Conservation (phyloP, 2,329 filamentous ascomycete species). For the Fusarium nisikadoi region DNA sequence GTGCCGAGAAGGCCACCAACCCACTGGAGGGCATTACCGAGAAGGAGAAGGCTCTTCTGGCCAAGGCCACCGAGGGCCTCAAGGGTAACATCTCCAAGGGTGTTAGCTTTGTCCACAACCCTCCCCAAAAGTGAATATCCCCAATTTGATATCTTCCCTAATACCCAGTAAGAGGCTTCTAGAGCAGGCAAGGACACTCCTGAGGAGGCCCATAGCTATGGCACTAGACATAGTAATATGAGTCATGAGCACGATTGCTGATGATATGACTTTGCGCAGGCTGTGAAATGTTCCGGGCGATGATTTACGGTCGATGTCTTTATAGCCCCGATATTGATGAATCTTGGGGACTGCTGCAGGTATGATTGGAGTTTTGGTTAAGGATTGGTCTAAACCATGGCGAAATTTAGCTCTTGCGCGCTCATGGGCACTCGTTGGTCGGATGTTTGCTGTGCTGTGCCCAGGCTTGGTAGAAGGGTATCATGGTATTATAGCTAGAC, state of each 20-base stretch:
- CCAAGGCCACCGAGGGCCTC: slow-evolving; percentile 79
- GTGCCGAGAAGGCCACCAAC: slow-evolving; percentile 87
- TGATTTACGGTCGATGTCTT: slow-evolving; percentile 34
- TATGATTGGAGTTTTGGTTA: slow-evolving; percentile 40
- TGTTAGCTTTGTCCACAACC: slow-evolving; percentile 86
- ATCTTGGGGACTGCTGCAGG: slow-evolving; percentile 34
- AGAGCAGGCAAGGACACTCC: slow-evolving; percentile 43
- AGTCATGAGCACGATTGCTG: slow-evolving; percentile 50
- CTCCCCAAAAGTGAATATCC: slow-evolving; percentile 82
- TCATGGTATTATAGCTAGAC: slow-evolving; percentile 38
- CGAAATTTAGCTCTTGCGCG: slow-evolving; percentile 36
- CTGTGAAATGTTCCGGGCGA: slow-evolving; percentile 48
- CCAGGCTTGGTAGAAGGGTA: slow-evolving; percentile 36
- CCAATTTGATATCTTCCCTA: slow-evolving; percentile 41
- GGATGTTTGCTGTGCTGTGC: slow-evolving; percentile 31
- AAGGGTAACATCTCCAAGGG: slow-evolving; percentile 96
- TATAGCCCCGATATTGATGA: slow-evolving; percentile 15
- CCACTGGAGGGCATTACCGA: slow-evolving; percentile 80
- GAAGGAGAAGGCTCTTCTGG: slow-evolving; percentile 88
- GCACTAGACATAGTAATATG: slow-evolving; percentile 51
- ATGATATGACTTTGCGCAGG: slow-evolving; percentile 50
- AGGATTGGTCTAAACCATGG: slow-evolving; percentile 22
- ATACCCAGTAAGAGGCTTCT: slow-evolving; percentile 44
- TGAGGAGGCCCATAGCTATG: slow-evolving; percentile 48
- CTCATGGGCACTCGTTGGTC: slow-evolving; percentile 23